These are phyloP conservation scores for Leishmania braziliensis DNA, from an alignment of 208 protist genomes.

Conservation along the genomic window DNA sequence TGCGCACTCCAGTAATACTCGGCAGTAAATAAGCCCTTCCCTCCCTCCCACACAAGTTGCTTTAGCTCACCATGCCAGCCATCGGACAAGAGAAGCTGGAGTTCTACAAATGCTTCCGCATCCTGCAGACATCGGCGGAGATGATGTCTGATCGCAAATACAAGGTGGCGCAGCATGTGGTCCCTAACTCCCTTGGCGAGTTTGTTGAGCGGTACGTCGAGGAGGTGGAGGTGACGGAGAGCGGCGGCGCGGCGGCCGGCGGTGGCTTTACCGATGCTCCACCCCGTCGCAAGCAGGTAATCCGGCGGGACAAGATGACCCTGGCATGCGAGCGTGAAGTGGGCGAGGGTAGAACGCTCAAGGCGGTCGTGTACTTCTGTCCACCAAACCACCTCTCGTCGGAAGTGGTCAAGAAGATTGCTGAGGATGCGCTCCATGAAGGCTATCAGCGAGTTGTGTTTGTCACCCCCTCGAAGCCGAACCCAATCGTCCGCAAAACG, in stretches of 20 bases:
- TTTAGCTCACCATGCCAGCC: constrained; percentile 42
- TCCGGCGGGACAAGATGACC: constrained; percentile 86
- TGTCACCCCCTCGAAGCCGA: constrained; percentile 58
- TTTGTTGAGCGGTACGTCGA: constrained; percentile 73
- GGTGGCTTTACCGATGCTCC: background rate
- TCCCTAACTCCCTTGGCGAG: constrained; percentile 57
- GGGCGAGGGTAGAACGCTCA: constrained; percentile 40
- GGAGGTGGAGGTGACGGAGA: constrained; percentile 22
- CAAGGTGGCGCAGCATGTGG: constrained; percentile 50
- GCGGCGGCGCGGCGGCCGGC: background rate
- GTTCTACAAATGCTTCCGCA: constrained; percentile 79
- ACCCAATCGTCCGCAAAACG: constrained; percentile 70
- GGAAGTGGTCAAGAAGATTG: constrained; percentile 61
- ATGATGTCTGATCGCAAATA: constrained; percentile 90
- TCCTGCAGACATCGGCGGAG: constrained; percentile 76
- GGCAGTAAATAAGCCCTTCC: background rate
- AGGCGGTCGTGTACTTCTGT: constrained; percentile 79
- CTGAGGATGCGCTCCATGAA: constrained; percentile 44
- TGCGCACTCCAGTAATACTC: background rate
- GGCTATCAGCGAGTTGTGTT: constrained; percentile 73
- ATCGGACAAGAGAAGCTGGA: constrained; percentile 77
- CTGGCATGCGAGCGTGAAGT: constrained; percentile 66
- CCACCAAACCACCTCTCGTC: constrained; percentile 58
- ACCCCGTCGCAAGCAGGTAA: constrained; percentile 27
- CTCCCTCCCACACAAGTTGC: background rate